These are phyloP conservation scores for Ceratocystiopsis minuta DNA, from an alignment of 2,329 filamentous ascomycete genomes.

Conservation along the genomic window DNA sequence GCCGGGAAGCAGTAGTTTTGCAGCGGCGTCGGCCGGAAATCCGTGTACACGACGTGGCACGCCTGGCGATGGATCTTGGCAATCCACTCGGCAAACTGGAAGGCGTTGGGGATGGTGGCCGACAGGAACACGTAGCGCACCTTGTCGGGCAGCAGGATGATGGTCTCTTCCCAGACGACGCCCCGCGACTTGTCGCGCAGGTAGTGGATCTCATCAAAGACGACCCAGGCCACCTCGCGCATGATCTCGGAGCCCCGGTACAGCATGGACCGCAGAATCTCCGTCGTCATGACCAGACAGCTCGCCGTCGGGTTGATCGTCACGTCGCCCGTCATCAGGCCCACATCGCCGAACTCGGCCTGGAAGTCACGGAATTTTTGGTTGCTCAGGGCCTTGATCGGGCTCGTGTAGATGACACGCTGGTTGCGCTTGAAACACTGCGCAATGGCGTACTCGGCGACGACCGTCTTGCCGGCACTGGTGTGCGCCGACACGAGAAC, in stretches of 20 bases:
- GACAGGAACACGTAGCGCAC: slow-evolving; percentile 97
- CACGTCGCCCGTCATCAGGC: slow-evolving; percentile 96
- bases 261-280: slow-evolving; percentile 96
- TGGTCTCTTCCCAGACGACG: slow-evolving; percentile 98
- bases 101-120: slow-evolving; percentile 94
- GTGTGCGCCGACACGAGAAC: slow-evolving; percentile 94
- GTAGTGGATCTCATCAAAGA: slow-evolving; percentile 98
- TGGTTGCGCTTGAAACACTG: slow-evolving; percentile 96
- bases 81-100: slow-evolving; percentile 99
- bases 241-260: slow-evolving; percentile 98
- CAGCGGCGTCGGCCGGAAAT: slow-evolving; percentile 88
- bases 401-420: slow-evolving; percentile 96
- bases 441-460: slow-evolving; percentile 94
- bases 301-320: slow-evolving; percentile 98
- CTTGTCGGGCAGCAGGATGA: slow-evolving; percentile 94
- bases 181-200: slow-evolving; percentile 86
- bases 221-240: slow-evolving; percentile 95
- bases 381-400: slow-evolving; percentile 96
- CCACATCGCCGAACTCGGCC: slow-evolving; percentile 89
- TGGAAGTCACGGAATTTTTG: slow-evolving; percentile 97
- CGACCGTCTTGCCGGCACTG: slow-evolving; percentile 93
- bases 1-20: slow-evolving; percentile 97
- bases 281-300: slow-evolving; percentile 96
- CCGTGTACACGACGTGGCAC: slow-evolving; percentile 97
- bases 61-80: slow-evolving; percentile 94